Evolutionary conservation across 495 filamentous ascomycete species (phyloP).

Genomic region (Penicillium ochrochloron): DNA sequence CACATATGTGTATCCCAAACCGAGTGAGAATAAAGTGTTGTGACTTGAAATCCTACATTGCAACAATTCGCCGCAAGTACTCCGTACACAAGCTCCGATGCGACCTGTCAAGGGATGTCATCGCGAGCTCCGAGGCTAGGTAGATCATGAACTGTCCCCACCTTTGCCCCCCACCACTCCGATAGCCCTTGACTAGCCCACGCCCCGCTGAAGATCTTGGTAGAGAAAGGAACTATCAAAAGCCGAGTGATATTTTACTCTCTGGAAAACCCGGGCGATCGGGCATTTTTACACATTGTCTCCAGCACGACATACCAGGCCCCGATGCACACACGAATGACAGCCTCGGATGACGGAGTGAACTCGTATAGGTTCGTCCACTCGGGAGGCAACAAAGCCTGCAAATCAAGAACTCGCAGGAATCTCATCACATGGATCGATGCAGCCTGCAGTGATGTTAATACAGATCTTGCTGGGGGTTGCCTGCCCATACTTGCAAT

Average conservation of each 20-base stretch:
- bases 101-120: neutral
- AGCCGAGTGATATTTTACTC: neutral
- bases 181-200: neutral
- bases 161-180: neutral
- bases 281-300: no score
- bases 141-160: neutral
- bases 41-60: neutral
- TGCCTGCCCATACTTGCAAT: neutral
- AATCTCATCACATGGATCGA: neutral
- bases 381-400: neutral
- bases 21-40: no score
- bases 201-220: neutral
- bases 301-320: no score
- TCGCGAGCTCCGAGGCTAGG: neutral
- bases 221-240: neutral
- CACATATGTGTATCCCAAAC: no score
- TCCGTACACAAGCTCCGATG: no score
- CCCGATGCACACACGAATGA: neutral
- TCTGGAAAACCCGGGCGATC: no score
- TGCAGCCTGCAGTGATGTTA: no score
- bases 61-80: neutral
- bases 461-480: no score
- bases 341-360: neutral
- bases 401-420: neutral
- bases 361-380: neutral